phyloP scores from a whole-genome alignment of 192 early-diverging fungal genomes.

The Entophlyctis helioformis region DNA sequence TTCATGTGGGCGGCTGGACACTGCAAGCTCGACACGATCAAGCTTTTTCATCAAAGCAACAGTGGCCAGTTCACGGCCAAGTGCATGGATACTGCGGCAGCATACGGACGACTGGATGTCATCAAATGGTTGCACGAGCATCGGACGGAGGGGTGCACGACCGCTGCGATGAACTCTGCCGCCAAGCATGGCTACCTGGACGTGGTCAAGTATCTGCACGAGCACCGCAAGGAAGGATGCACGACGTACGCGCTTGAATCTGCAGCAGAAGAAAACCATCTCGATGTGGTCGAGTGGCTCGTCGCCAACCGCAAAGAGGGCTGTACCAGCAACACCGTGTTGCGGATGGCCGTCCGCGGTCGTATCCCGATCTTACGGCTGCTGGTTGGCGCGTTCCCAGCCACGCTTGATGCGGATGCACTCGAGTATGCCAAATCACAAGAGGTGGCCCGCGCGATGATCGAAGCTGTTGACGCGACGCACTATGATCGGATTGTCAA shows the following conservation, averaged over 20 bases:
- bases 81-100: slow-evolving; percentile 10
- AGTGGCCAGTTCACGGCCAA: no score
- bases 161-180: slow-evolving; percentile 14
- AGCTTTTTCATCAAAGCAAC: no score
- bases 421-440: no score
- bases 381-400: no score
- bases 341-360: slow-evolving; percentile 6
- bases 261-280: slow-evolving; percentile 10
- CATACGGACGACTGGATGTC: slow-evolving; percentile 9
- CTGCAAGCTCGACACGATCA: no score
- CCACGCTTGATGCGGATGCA: no score
- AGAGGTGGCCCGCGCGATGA: no score
- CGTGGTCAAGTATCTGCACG: slow-evolving; percentile 13
- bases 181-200: slow-evolving; percentile 6
- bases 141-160: slow-evolving; percentile 5
- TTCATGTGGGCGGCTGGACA: no score
- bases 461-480: no score
- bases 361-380: slow-evolving; percentile 6
- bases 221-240: slow-evolving; percentile 15
- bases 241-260: slow-evolving; percentile 8
- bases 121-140: slow-evolving; percentile 8
- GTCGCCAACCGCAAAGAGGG: slow-evolving; percentile 5
- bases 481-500: no score
- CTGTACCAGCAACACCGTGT: slow-evolving; percentile 12
- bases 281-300: slow-evolving; percentile 7